Conservation (phyloP, 257 asterid species). For the Solanum pinnatisectum region DNA sequence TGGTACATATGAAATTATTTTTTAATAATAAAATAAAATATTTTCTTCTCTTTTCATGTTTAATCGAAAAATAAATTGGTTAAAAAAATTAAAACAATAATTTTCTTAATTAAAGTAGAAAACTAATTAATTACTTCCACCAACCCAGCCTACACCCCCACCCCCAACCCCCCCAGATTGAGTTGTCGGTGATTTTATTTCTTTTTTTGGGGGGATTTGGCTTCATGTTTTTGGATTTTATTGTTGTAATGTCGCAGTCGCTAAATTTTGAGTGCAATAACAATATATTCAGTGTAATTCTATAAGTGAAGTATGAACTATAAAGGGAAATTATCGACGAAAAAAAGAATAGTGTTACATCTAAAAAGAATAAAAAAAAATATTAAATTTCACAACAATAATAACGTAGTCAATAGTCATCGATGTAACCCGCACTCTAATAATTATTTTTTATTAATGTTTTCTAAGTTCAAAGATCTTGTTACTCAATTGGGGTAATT, state of each 20-base stretch:
- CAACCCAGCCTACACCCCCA: not conserved
- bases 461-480: not conserved
- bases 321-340: not conserved
- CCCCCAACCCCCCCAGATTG: not conserved
- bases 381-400: not conserved
- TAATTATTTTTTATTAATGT: not conserved
- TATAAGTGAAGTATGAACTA: not conserved
- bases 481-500: not conserved
- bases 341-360: not conserved
- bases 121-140: not conserved
- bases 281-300: not conserved
- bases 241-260: not conserved
- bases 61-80: not conserved
- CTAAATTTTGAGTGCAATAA: no score
- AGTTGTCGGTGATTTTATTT: not conserved
- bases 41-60: not conserved
- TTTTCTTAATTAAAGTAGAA: not conserved
- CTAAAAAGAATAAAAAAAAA: not conserved
- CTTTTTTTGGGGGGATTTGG: not conserved
- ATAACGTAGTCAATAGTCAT: not conserved
- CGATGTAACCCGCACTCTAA: fast-evolving
- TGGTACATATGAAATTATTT: not conserved
- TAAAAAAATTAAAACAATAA: not conserved
- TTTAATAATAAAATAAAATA: not conserved
- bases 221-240: not conserved